Percentiles rank a stretch among this genome's conserved stretches.
Evolutionary conservation across 208 protist genomes (phyloP).

Genomic region (Phytomonas francai): DNA sequence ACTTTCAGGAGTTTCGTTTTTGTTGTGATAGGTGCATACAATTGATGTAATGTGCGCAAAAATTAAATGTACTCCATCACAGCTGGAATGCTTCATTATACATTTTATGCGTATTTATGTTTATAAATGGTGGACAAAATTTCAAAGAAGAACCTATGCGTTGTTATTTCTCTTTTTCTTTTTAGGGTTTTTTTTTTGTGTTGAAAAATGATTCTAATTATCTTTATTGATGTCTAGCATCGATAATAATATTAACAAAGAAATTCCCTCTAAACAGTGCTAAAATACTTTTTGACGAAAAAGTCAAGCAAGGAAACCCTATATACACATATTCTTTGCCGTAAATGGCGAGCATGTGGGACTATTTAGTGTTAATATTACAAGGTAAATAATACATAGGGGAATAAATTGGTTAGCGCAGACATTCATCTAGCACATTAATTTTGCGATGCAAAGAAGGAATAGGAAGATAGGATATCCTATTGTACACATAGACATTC

Average conservation of each 20-base stretch:
- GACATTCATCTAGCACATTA: neutral
- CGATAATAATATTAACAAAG: slow-evolving; percentile 10
- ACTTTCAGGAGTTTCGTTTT: neutral
- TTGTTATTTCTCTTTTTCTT: neutral
- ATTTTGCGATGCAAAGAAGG: neutral
- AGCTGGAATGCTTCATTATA: neutral
- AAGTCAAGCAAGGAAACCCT: neutral
- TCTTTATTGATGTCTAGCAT: slow-evolving; percentile 6
- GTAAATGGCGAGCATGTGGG: neutral
- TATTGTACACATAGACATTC: neutral
- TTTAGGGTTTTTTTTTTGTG: neutral
- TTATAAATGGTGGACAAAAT: neutral
- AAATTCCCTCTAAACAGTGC: neutral
- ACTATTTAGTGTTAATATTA: neutral
- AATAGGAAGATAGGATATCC: neutral
- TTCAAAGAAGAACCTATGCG: neutral
- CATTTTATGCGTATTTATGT: neutral
- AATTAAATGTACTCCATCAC: neutral
- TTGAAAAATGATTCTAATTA: neutral
- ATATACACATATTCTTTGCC: neutral
- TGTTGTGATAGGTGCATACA: neutral
- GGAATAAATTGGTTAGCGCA: neutral
- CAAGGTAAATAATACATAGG: neutral
- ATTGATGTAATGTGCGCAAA: neutral
- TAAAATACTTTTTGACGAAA: neutral